Conservation (phyloP, 208 protist genomes). For the Acanthamoeba royreba region DNA sequence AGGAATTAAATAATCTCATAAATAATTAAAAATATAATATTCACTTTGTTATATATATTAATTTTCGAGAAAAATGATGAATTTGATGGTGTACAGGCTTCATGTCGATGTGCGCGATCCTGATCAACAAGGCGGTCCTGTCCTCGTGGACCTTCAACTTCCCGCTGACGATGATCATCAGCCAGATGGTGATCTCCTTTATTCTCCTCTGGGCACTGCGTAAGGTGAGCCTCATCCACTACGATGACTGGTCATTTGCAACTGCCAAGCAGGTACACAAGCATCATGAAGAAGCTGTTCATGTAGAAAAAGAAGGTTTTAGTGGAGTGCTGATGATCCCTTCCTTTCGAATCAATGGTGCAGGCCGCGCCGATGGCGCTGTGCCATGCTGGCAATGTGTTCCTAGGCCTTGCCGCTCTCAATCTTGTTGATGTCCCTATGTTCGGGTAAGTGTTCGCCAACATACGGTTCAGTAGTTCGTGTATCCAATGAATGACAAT, state of each 20-base stretch:
- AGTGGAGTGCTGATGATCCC: not conserved
- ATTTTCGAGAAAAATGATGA: no score
- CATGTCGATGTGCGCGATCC: not conserved
- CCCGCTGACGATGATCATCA: not conserved
- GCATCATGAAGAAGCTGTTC: not conserved
- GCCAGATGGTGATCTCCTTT: conserved; percentile 4
- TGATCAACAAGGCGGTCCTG: not conserved
- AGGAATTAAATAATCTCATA: no score
- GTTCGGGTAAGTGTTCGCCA: not conserved
- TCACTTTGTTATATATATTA: no score
- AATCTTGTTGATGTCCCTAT: not conserved
- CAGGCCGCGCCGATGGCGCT: not conserved
- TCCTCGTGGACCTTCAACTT: not conserved
- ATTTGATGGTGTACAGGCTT: no score
- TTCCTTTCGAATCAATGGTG: not conserved
- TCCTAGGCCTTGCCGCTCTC: not conserved
- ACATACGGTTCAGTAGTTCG: not conserved
- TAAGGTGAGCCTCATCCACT: not conserved
- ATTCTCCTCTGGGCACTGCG: not conserved
- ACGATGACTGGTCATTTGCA: not conserved
- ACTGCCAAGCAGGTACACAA: not conserved
- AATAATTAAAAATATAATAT: no score
- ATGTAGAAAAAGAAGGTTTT: no score
- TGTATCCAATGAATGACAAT: not conserved
- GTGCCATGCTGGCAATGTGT: not conserved